Evolutionary conservation across 2,329 filamentous ascomycete genomes (phyloP), one percentile per base, ranked within the genome.

Genomic region (Colletotrichum tropicale): DNA sequence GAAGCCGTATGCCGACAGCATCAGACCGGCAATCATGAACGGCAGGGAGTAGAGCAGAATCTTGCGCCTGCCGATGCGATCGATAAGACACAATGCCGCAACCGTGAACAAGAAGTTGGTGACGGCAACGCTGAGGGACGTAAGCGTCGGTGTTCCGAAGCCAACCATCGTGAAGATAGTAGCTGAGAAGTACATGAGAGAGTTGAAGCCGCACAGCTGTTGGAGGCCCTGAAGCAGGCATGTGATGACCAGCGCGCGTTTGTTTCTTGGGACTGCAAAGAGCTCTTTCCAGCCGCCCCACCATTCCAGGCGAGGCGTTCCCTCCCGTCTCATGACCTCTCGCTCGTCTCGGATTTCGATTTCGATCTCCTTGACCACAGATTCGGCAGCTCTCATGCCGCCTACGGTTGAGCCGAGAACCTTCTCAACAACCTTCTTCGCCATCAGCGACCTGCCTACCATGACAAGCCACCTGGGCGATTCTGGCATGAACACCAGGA

Each of bases 201-300:
- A 96, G 85, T 98, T 98, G 60, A 97, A 97, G 2, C 95, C 96
- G 80, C 94, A 97, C 1, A 98, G 89, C 83, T 98, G 96, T 84
- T 98, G 96, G 8, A 98, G 87, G 0, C 93, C 95, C 81, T 98
- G 96, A 3, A 98, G 88, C 78, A 97, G 90, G 84, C 96, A 98
- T 1, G 96, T 95, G 81, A 98, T 97, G 1, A 90, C 90, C 81
- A 98, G 84, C 0, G 96, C 96, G 76, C 95, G 91, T 67, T 93
- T 87, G 80, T 95, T 94, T 72, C 90, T 93, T 81, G 86, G 89
- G 78, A 91, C 90, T 18, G 84, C 82, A 66, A 93, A 83, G 61
- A 93, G 85, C 80, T 91, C 89, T 52, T 84, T 82, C 86, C 90
- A 90, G 32, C 85, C 85, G 15, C 87, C 88, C 30, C 87, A 78